Evolutionary conservation across 768 basidiomycete species (phyloP).

Genomic region (Boletellus ananiceps): DNA sequence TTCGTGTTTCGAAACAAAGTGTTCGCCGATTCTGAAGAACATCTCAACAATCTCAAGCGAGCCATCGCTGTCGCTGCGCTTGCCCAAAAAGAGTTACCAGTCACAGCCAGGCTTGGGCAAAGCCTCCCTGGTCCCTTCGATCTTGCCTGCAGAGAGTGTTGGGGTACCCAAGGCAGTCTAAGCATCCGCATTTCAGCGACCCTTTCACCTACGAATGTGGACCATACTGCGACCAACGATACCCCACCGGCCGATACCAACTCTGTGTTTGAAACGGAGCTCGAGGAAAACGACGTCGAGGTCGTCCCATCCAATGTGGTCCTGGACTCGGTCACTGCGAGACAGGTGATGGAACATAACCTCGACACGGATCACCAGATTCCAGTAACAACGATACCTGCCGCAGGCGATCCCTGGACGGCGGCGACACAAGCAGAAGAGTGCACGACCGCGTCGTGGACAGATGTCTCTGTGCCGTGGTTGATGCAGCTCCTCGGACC

Average conservation of each 20-base stretch:
- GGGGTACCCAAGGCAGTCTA: conserved; percentile 40
- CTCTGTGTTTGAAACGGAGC: conserved; percentile 35
- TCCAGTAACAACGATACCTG: conserved; percentile 17
- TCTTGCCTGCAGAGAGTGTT: conserved; percentile 44
- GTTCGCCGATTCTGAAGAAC: conserved; percentile 30
- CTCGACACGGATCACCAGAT: conserved; percentile 15
- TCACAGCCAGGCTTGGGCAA: conserved; percentile 36
- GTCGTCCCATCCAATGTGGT: conserved; percentile 20
- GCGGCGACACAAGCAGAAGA: conserved; percentile 21
- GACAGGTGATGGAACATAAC: conserved; percentile 30
- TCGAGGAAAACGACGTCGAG: conserved; percentile 33
- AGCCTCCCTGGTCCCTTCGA: conserved; percentile 43
- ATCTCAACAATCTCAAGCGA: conserved; percentile 33
- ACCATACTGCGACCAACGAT: not conserved
- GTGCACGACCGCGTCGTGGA: conserved; percentile 28
- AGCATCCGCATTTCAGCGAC: conserved; percentile 19
- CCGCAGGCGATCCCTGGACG: conserved; percentile 23
- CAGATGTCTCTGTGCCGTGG: conserved; percentile 20
- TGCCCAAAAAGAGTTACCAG: conserved; percentile 40
- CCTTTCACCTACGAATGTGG: not conserved
- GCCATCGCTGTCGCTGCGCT: conserved; percentile 40
- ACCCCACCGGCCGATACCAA: not conserved
- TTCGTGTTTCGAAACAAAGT: conserved; percentile 43
- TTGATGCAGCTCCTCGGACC: conserved; percentile 49
- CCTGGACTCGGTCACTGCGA: conserved; percentile 27